phyloP scores from a whole-genome alignment of 1,139 yeast species.

The Scheffersomyces lignicola region DNA sequence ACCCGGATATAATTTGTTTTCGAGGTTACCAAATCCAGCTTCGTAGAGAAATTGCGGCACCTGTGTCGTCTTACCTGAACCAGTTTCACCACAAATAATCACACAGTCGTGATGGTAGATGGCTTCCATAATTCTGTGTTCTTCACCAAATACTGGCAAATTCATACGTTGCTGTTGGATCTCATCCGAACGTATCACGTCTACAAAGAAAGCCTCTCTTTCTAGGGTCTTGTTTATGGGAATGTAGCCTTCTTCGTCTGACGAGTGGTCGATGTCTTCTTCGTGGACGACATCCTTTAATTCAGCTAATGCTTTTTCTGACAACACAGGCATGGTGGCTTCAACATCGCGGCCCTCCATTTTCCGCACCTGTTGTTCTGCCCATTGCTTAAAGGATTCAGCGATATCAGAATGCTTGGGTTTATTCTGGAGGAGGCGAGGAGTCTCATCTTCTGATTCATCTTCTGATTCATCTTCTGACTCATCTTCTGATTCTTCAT shows the following conservation, averaged over 20 bases:
- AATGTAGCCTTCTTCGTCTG: slow-evolving; percentile 55
- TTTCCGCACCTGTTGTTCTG: slow-evolving; percentile 53
- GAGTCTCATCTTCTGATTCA: slow-evolving; percentile 24
- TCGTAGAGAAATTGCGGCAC: slow-evolving; percentile 80
- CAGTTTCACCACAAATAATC: slow-evolving; percentile 90
- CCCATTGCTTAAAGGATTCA: slow-evolving; percentile 58
- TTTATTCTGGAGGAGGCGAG: slow-evolving; percentile 36
- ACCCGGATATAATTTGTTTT: slow-evolving; percentile 70
- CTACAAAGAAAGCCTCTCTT: slow-evolving; percentile 68
- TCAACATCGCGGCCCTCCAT: slow-evolving; percentile 58
- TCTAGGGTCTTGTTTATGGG: slow-evolving; percentile 54
- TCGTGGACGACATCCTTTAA: slow-evolving; percentile 46
- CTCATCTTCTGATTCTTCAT: slow-evolving; percentile 18
- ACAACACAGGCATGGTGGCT: slow-evolving; percentile 49
- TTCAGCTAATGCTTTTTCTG: slow-evolving; percentile 47
- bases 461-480: slow-evolving; percentile 20
- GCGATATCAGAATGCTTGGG: slow-evolving; percentile 47
- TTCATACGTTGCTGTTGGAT: slow-evolving; percentile 67
- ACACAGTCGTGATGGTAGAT: slow-evolving; percentile 89
- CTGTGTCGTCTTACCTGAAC: slow-evolving; percentile 82
- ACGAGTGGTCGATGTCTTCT: slow-evolving; percentile 65
- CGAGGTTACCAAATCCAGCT: slow-evolving; percentile 75
- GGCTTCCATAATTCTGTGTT: slow-evolving; percentile 94
- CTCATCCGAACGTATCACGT: slow-evolving; percentile 61
- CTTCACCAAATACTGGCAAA: slow-evolving; percentile 89